Base-by-base conservation (phyloP, 1,284 basidiomycete species). In the Rhodotorula sp. region DNA sequence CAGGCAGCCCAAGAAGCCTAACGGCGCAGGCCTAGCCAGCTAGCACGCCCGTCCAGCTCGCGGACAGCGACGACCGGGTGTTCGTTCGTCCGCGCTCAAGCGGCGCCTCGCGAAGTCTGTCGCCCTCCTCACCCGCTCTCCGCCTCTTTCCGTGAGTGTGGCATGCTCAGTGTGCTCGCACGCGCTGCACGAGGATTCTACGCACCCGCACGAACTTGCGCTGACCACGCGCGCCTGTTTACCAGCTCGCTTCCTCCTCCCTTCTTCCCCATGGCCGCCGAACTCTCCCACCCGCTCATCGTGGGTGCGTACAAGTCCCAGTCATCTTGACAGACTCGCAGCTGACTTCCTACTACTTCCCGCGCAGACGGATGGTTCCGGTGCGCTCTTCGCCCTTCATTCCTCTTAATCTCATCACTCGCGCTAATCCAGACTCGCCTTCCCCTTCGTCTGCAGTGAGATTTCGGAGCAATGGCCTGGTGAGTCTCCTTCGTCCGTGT, bases 401-500 rank as follows among this genome's bases (percentile, higher is more conserved):
- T 47, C 28, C 24, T 46, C 7, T 26, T 16, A 22, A 26, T n/a
- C 46, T 22, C 28, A 15, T 28, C 46, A 28, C 47, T 34, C 31
- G 4, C 30, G 50, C 51, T 54, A 13, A 52, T 48, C 26, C 44
- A 15, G 6, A 40, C n/a, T 15, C 60, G 22, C 30, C 44, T 10
- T 30, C 13, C 34, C 6, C 26, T 8, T 13, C n/a, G 20, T 18
- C 0, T 5, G 4, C 85, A 87, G 90, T 77, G 95, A 99, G 84
- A 90, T 94, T 80, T 94, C 92, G 68, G 87, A 90, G 50, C 94
- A 98, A 84, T 99, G 95, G 95, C 94, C 92, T 51, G 94, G 85
- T 81, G 77, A 80, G 82, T 82, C 72, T 28, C 76, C 76, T 73
- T 75, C 26, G 24, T 24, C n/a, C 30, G 3, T 22, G 1, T 0